Evolutionary conservation across 495 filamentous ascomycete species (phyloP), one percentile per base, ranked within the genome.

Genomic region (Xeromyces bisporus): DNA sequence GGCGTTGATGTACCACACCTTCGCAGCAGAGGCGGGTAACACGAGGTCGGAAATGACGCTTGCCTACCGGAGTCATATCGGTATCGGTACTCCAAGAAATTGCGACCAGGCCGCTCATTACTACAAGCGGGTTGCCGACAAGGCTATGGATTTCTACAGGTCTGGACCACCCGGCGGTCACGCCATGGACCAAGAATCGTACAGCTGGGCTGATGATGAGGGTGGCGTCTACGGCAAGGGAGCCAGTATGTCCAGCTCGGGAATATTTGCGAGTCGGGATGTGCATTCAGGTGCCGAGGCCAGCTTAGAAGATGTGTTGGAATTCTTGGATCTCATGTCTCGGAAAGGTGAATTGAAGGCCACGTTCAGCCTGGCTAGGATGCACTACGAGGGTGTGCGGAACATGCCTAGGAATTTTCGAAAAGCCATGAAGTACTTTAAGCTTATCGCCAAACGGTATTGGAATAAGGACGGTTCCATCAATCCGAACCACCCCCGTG

Each of bases 191-290:
- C 67, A 69, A 14, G 73, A 93, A 38, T 68, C 75, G 14, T 86
- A 83, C 53, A 63, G 80, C 26, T 65, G 58, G 37, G 82, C 84
- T 9, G 91, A 99, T 47, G 83, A 93, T 27, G 64, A 74, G 12
- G 91, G 89, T 14, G 89, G 89, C 25, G 81, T 92, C 15, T 99
- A 93, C 44, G 91, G 89, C 6, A 80, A 92, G 50, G 89, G 89
- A 4, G 89, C 89, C 13, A 93, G 85, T 42, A 75, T 78, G n/a
- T 71, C 73, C 15, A 93, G 85, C 48, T 77, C 89, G 5, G 89
- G 89, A n/a, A 60, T 62, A n/a, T 80, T 87, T 47, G 82, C 83
- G 0, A 73, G 75, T 43, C 71, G 73, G 15, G 67, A 71, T 20
- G 60, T 74, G 7, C 71, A 71, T 39, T 74, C 79, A 0, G 77